phyloP scores from a whole-genome alignment of 495 filamentous ascomycete genomes.

The Cetradonia linearis region DNA sequence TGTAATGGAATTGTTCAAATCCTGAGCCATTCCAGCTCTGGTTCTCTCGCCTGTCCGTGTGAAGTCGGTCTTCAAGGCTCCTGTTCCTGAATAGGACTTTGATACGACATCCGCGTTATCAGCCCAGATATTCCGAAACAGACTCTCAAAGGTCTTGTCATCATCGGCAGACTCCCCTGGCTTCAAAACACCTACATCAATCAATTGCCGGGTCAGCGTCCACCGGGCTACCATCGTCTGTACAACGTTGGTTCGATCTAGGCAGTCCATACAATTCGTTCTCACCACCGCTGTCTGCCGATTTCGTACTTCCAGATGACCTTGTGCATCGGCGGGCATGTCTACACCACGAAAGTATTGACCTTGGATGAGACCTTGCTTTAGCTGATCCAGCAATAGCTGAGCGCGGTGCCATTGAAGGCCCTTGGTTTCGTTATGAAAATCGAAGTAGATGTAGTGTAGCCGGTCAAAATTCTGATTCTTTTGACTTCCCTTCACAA shows the following conservation, averaged over 20 bases:
- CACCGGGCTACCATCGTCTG: constrained; percentile 89
- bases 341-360: constrained; percentile 90
- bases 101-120: constrained; percentile 96
- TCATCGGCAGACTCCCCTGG: constrained; percentile 58
- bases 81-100: constrained; percentile 84
- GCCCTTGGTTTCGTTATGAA: constrained; percentile 92
- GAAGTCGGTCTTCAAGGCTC: constrained; percentile 92
- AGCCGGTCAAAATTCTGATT: constrained; percentile 63
- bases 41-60: constrained; percentile 84
- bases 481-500: constrained; percentile 53
- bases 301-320: constrained; percentile 65
- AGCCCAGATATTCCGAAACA: constrained; percentile 95
- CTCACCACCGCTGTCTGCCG: constrained; percentile 79
- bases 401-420: constrained; percentile 87
- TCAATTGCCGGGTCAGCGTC: constrained; percentile 76
- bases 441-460: constrained; percentile 97
- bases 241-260: constrained; percentile 95
- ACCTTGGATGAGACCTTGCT: constrained; percentile 58
- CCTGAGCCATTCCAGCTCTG: constrained; percentile 67
- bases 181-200: constrained; percentile 65
- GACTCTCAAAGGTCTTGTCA: constrained; percentile 65
- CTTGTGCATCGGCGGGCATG: constrained; percentile 55
- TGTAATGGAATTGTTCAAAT: constrained; percentile 70
- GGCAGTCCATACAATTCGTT: constrained; percentile 98
- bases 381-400: constrained; percentile 70